Base-by-base conservation (phyloP, 768 basidiomycete species). In the Mycena polygramma region DNA sequence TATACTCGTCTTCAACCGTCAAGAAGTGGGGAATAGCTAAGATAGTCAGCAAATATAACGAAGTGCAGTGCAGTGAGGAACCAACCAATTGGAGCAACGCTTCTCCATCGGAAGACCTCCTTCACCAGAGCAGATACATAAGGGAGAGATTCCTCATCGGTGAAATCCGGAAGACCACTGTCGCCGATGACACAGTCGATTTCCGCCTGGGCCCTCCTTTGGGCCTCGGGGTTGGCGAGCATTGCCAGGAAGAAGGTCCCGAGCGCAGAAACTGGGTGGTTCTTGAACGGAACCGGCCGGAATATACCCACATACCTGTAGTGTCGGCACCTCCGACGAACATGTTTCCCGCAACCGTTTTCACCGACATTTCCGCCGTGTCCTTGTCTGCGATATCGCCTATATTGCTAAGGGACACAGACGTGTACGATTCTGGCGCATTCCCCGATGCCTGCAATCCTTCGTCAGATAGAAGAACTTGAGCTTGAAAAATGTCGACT, bases 1-100 rank as follows among this genome's bases (percentile, higher is more conserved):
- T 60, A 65, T 84, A 84, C 7, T 77, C 68, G 60, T 83, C 82
- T 14, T 83, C 82, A 14, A 78, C 76, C 1, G 55, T 68, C 8
- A 77, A 68, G 15, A 71, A 67, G 70, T 82, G 83, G 14, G 80
- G 80, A 14, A 81, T 30, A n/a, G 76, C 82, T 78, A 39, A 35
- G 24, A 5, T 39, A 20, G 6, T 9, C 4, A 17, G 20, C 36
- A 7, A 35, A 20, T 13, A 22, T 39, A 46, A 26, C 24, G 15
- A 11, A 49, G 48, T 6, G n/a, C 48, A 5, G 20, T 7, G 4
- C 48, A 49, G 48, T 8, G 13, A 14, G 36, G 20, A 4, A 37
- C 64, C 19, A 30, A 66, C 58, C 70, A 51, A 66, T 53, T 4
- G 70, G 65, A 19, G 48, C 55, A 10, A 61, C 64, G 14, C 17